Evolutionary conservation across 2,329 filamentous ascomycete genomes (phyloP), one percentile per base, ranked within the genome.

Genomic region (Graphilbum ipis-grandicollis): DNA sequence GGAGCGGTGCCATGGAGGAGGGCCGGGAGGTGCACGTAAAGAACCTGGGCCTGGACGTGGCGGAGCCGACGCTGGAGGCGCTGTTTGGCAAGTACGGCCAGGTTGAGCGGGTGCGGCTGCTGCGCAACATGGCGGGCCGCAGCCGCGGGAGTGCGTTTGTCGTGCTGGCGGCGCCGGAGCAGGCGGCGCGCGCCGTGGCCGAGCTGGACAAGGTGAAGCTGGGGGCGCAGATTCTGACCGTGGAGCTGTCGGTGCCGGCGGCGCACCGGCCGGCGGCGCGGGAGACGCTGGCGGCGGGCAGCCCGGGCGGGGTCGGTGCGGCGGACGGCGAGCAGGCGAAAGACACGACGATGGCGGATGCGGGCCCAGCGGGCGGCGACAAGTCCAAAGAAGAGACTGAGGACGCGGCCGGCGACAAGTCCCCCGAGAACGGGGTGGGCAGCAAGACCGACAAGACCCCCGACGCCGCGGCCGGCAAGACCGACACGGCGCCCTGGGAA

Each of bases 11-110:
- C 9, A 68, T 80, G 34, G 75, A 80, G n/a, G 88, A 96, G 53
- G 83, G 82, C 4, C 75, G 90, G 25, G 88, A 96, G 56, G 57
- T 96, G 9, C 81, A 85, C 48, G 64, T 94, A 36, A 75, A 66
- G 37, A 79, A 82, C 41, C 54, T 88, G 12, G 71, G 79, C 43
- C 63, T 62, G 40, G 63, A 63, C 22, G 63, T 69, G 2, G 67
- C 62, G 3, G 80, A 90, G 48, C 57, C 67, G 2, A 80, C 93
- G 28, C 48, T 96, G 26, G 65, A 68, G 41, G 68, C 74, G 9
- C 55, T 80, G 0, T 93, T 94, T 47, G 60, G 66, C 22, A 76
- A 79, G 44, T 85, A 81, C 43, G 90, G 90, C 12, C 72, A 60
- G 2, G 71, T 96, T 10, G 72, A 79, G 41, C 68, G 69, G 31